Percentiles rank a stretch among this genome's conserved stretches.
Conservation (phyloP, 2,329 filamentous ascomycete species). For the Cyanodermella asteris region DNA sequence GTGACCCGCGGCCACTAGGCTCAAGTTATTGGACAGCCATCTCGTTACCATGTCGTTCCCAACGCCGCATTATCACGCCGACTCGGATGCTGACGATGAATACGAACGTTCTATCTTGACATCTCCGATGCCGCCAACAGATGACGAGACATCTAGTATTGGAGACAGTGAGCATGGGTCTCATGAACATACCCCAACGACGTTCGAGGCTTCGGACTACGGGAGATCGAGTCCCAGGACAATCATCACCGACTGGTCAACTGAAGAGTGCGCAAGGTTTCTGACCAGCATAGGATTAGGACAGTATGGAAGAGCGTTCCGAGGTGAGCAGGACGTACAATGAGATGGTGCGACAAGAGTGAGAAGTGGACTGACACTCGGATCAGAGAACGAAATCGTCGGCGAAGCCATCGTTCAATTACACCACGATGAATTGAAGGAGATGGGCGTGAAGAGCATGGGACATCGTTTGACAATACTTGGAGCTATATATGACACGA, state of each 20-base stretch:
- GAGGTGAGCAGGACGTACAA: constrained; percentile 38
- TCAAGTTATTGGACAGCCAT: no score
- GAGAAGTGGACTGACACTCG: constrained; percentile 1
- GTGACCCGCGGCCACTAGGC: no score
- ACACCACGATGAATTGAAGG: constrained; percentile 80
- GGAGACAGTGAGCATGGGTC: constrained; percentile 37
- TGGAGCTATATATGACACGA: constrained; percentile 90
- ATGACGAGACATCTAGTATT: constrained; percentile 34
- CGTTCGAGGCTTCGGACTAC: constrained; percentile 28
- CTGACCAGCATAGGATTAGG: constrained; percentile 55
- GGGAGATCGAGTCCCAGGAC: constrained; percentile 31
- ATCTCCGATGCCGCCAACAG: constrained; percentile 31
- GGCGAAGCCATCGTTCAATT: constrained; percentile 78
- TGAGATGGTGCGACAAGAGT: constrained; percentile 1
- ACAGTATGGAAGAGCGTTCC: constrained; percentile 64
- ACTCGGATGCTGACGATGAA: constrained; percentile 44
- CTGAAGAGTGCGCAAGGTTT: constrained; percentile 79
- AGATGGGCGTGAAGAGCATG: constrained; percentile 81
- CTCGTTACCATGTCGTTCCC: no score
- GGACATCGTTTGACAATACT: constrained; percentile 87
- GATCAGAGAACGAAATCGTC: constrained; percentile 72
- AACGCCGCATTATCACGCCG: constrained; percentile 39
- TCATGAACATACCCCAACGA: constrained; percentile 40
- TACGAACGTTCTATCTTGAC: constrained; percentile 38
- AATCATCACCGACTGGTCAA: constrained; percentile 40